phyloP scores from a whole-genome alignment of 2,329 filamentous ascomycete genomes.

The Colletotrichum navitas region DNA sequence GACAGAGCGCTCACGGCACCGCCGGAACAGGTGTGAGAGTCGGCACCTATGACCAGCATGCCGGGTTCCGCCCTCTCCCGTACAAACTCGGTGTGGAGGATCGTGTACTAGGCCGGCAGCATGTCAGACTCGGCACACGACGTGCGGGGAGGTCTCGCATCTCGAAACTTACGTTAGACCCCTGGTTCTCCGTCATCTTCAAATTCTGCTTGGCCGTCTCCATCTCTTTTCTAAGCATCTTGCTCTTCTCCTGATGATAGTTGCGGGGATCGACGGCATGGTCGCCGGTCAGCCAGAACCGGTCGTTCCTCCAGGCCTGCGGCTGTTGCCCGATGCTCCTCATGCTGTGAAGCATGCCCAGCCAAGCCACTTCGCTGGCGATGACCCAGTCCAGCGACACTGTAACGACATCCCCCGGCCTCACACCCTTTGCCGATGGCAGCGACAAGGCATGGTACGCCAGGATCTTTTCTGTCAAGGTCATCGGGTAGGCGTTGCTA shows the following conservation, averaged over 20 bases:
- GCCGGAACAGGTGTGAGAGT: slow-evolving; percentile 61
- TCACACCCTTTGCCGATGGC: slow-evolving; percentile 47
- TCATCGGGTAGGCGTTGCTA: slow-evolving; percentile 50
- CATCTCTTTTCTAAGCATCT: neutral
- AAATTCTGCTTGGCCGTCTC: neutral
- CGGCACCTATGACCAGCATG: slow-evolving; percentile 57
- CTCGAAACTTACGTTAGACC: neutral
- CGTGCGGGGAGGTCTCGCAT: too few relatives aligned
- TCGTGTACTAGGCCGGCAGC: neutral
- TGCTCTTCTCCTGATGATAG: slow-evolving; percentile 36
- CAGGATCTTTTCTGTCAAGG: slow-evolving; percentile 59
- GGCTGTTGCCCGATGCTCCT: neutral
- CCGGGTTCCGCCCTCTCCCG: slow-evolving; percentile 59
- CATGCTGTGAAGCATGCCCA: slow-evolving; percentile 50
- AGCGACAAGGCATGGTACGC: slow-evolving; percentile 52
- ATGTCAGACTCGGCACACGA: neutral
- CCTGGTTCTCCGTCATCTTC: neutral
- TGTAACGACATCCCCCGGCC: slow-evolving; percentile 55
- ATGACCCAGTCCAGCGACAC: slow-evolving; percentile 61
- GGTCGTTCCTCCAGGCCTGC: neutral
- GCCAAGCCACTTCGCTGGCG: slow-evolving; percentile 58
- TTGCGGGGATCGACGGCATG: too few relatives aligned
- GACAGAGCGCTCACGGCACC: slow-evolving; percentile 56
- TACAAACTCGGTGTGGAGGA: slow-evolving; percentile 52
- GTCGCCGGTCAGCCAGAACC: too few relatives aligned